Evolutionary conservation across 805 yeast genomes (phyloP).

Genomic region (Komagataella mondaviorum): DNA sequence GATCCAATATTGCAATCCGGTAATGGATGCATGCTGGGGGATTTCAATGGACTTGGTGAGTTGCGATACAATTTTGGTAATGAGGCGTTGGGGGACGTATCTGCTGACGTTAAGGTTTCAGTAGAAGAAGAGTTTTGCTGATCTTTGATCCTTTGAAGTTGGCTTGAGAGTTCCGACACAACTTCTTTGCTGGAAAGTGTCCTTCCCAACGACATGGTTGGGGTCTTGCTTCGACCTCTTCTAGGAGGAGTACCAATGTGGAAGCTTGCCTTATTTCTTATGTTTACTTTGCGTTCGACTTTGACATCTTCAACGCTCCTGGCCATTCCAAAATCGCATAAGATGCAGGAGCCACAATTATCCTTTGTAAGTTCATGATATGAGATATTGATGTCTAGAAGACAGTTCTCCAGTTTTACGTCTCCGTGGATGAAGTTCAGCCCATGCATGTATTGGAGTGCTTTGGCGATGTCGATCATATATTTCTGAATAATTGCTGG

Average conservation of each 20-base stretch:
- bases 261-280: background rate
- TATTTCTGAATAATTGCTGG: constrained; percentile 18
- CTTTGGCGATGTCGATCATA: constrained; percentile 40
- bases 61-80: background rate
- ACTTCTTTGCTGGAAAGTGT: background rate
- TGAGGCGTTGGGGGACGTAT: background rate
- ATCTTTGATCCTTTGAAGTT: background rate
- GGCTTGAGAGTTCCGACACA: background rate
- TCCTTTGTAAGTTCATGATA: constrained; percentile 11
- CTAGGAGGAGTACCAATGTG: constrained; percentile 1
- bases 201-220: background rate
- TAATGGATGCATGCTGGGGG: constrained; percentile 6
- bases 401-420: constrained; percentile 68
- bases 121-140: background rate
- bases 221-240: background rate
- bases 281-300: background rate
- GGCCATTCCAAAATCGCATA: constrained; percentile 90
- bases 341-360: constrained; percentile 20
- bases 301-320: constrained; percentile 9
- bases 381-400: constrained; percentile 29
- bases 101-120: background rate
- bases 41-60: background rate
- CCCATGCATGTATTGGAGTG: constrained; percentile 49
- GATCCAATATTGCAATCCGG: constrained; percentile 77
- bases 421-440: constrained; percentile 69